Percentiles rank a stretch among this genome's conserved stretches.
These are phyloP conservation scores for Trichophyton verrucosum DNA, from an alignment of 2,329 filamentous ascomycete species.

Conservation along the genomic window DNA sequence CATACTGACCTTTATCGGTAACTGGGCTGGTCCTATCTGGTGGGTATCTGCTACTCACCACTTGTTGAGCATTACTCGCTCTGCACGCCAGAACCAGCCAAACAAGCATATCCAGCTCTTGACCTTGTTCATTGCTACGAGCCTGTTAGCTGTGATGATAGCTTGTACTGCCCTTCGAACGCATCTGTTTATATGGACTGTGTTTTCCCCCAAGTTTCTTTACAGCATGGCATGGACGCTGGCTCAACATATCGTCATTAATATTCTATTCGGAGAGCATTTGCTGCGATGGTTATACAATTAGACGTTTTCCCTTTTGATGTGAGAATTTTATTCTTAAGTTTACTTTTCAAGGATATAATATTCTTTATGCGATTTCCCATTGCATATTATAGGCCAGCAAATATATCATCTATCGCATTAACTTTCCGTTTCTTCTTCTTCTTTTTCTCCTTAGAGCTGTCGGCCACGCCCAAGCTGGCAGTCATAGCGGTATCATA, in stretches of 20 bases:
- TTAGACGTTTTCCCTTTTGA: neutral
- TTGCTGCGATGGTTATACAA: conserved; percentile 38
- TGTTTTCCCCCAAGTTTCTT: conserved; percentile 93
- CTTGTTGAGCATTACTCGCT: conserved; percentile 14
- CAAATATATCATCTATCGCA: conserved; percentile 62
- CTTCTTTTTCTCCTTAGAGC: conserved; percentile 7
- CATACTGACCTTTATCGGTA: conserved; percentile 69
- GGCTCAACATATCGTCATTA: conserved; percentile 65
- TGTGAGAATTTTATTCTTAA: neutral
- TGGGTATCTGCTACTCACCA: conserved; percentile 55
- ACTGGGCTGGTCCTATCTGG: conserved; percentile 86
- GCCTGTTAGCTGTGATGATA: conserved; percentile 65
- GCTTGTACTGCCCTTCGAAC: conserved; percentile 74
- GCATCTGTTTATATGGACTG: conserved; percentile 96
- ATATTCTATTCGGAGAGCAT: conserved; percentile 49
- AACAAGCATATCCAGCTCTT: conserved; percentile 39
- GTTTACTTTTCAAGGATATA: neutral
- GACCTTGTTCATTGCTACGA: conserved; percentile 57
- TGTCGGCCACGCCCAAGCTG: neutral
- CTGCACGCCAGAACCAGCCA: conserved; percentile 9
- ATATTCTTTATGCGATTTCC: neutral
- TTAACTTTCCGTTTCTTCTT: conserved; percentile 48
- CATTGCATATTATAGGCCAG: conserved; percentile 5
- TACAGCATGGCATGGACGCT: conserved; percentile 83
- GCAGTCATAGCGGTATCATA: neutral